Evolutionary conservation across 768 basidiomycete species (phyloP).

Genomic region (Leccinum longicurvipes): DNA sequence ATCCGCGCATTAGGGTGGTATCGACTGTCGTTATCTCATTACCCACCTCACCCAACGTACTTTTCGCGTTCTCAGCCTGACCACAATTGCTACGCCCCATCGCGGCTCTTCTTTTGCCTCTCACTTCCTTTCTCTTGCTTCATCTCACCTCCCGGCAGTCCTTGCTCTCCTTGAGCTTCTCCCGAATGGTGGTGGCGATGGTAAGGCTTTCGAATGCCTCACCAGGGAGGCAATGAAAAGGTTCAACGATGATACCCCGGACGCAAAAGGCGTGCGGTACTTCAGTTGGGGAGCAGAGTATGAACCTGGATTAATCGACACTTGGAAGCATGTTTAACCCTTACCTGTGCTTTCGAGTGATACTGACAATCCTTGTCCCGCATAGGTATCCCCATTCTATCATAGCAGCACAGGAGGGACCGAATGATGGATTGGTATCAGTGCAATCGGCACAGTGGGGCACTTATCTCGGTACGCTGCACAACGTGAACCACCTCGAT

Average conservation of each 20-base stretch:
- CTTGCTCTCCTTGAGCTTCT: conserved; percentile 76
- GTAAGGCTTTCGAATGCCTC: conserved; percentile 87
- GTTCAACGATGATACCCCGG: conserved; percentile 86
- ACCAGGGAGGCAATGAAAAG: conserved; percentile 80
- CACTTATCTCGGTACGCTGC: conserved; percentile 90
- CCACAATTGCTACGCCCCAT: conserved; percentile 94
- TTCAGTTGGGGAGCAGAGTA: conserved; percentile 95
- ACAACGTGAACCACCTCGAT: conserved; percentile 88
- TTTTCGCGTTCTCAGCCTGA: conserved; percentile 82
- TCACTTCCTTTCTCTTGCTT: conserved; percentile 78
- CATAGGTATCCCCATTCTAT: conserved; percentile 69
- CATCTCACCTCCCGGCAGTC: conserved; percentile 61
- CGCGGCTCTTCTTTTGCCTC: conserved; percentile 92
- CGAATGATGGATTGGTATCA: conserved; percentile 92
- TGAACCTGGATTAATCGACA: conserved; percentile 86
- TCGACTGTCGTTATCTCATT: conserved; percentile 88
- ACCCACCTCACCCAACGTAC: conserved; percentile 74
- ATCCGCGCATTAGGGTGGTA: conserved; percentile 65
- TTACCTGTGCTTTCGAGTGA: neutral
- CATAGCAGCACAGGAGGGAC: conserved; percentile 81
- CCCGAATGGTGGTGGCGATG: conserved; percentile 92
- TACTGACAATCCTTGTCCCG: neutral
- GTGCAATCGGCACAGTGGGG: conserved; percentile 91
- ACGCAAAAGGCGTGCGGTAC: conserved; percentile 77
- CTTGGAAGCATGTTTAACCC: conserved; percentile 58